Conservation (phyloP, 495 filamentous ascomycete genomes). For the Lophiotrema nucula region DNA sequence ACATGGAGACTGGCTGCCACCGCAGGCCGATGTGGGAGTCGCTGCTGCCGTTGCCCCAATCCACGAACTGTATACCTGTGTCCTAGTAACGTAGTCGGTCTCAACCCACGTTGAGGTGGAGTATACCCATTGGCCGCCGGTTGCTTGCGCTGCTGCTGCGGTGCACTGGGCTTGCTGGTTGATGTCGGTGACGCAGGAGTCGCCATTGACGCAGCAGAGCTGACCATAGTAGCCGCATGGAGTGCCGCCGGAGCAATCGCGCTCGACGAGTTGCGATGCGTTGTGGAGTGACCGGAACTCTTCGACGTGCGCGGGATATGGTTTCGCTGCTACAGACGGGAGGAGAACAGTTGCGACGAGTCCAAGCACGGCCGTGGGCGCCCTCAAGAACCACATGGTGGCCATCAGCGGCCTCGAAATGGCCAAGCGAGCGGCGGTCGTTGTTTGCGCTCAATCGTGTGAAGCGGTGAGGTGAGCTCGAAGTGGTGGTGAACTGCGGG, state of each 20-base stretch:
- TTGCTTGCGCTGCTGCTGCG: conserved; percentile 32
- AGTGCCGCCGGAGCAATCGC: conserved; percentile 48
- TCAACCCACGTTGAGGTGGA: conserved; percentile 72
- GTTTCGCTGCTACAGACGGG: conserved; percentile 31
- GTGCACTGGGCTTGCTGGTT: conserved; percentile 57
- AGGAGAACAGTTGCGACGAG: conserved; percentile 35
- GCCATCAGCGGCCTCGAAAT: not conserved
- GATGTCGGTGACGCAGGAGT: conserved; percentile 64
- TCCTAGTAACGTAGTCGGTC: conserved; percentile 64
- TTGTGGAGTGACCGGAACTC: conserved; percentile 47
- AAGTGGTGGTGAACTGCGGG: conserved; percentile 16
- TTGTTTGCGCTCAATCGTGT: not conserved
- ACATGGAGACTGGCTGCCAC: conserved; percentile 62
- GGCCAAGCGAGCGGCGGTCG: conserved; percentile 7
- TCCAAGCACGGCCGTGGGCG: conserved; percentile 34
- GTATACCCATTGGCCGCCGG: conserved; percentile 51
- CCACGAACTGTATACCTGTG: conserved; percentile 63
- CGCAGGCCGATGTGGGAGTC: conserved; percentile 47
- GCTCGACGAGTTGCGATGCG: conserved; percentile 14
- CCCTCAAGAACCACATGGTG: conserved; percentile 33
- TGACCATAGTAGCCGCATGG: conserved; percentile 66
- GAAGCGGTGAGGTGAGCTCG: conserved; percentile 2
- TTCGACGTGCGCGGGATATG: conserved; percentile 39
- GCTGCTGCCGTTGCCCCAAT: conserved; percentile 46
- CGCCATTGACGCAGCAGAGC: conserved; percentile 63